Conservation (phyloP, 139 green algal genomes). For the Pedinophyceae sp. region DNA sequence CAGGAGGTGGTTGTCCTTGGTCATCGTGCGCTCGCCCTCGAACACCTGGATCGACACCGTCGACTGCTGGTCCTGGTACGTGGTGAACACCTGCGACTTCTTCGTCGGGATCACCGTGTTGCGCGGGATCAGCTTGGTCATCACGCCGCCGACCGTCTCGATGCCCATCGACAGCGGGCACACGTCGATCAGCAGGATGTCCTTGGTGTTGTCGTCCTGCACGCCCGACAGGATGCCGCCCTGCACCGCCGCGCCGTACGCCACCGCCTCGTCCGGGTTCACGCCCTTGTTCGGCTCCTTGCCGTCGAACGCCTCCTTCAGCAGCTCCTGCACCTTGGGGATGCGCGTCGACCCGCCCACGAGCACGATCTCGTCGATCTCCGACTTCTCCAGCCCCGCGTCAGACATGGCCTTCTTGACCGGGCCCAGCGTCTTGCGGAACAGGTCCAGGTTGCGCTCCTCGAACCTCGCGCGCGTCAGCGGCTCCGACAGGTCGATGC, state of each 20-base stretch:
- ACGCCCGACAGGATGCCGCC: conserved; percentile 35
- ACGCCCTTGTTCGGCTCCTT: conserved; percentile 47
- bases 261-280: conserved; percentile 49
- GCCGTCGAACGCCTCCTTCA: conserved; percentile 44
- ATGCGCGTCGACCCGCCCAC: conserved; percentile 45
- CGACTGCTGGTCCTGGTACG: conserved; percentile 92
- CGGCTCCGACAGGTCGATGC: conserved; percentile 89
- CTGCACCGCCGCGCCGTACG: conserved; percentile 42
- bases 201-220: conserved; percentile 1
- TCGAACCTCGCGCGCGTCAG: conserved; percentile 96
- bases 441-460: conserved; percentile 7
- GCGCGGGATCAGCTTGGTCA: conserved; percentile 85
- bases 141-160: conserved; percentile 79
- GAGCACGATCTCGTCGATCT: conserved; percentile 51
- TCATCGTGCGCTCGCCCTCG: conserved; percentile 81
- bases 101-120: conserved; percentile 92
- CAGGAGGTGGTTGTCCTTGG: conserved; percentile 87
- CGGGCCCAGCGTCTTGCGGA: conserved; percentile 3
- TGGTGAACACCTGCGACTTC: conserved; percentile 97
- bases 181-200: conserved; percentile 74
- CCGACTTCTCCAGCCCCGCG: conserved; percentile 72
- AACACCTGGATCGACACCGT: conserved; percentile 79
- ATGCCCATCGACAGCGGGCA: conserved; percentile 81
- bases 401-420: conserved; percentile 77
- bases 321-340: conserved; percentile 38